phyloP scores from a whole-genome alignment of 2,329 filamentous ascomycete genomes.

The Juglanconis sp. region DNA sequence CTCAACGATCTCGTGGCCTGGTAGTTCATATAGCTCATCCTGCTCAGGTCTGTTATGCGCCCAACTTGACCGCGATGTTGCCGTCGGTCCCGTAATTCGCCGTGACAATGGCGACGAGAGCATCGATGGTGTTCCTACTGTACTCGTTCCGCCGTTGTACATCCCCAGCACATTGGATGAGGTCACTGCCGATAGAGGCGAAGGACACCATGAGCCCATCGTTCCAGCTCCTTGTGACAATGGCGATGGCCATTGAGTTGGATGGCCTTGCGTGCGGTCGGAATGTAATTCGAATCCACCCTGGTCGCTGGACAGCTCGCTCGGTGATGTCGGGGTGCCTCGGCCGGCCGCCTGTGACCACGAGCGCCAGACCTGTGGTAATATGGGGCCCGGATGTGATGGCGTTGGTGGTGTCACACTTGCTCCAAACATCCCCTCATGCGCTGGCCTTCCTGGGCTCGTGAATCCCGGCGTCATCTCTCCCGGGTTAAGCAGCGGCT shows the following conservation, averaged over 20 bases:
- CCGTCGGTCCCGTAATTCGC: neutral
- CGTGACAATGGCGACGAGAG: constrained; percentile 2
- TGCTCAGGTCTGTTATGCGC: constrained; percentile 3
- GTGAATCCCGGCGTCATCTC: neutral
- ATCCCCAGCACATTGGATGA: constrained; percentile 1
- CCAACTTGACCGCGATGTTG: constrained; percentile 1
- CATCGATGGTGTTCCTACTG: neutral
- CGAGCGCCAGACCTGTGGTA: constrained; percentile 2
- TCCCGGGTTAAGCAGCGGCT: constrained; percentile 4
- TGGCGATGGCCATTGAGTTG: constrained; percentile 8
- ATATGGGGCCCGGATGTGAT: neutral
- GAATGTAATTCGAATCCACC: neutral
- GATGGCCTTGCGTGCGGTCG: neutral
- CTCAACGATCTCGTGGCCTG: constrained; percentile 4
- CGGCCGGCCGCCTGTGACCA: neutral
- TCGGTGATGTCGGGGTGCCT: constrained; percentile 1
- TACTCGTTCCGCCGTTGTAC: neutral
- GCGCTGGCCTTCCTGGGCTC: neutral
- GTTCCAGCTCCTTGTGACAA: constrained; percentile 3
- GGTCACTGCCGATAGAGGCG: constrained; percentile 3
- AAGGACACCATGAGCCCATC: constrained; percentile 7
- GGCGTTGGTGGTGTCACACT: constrained; percentile 3
- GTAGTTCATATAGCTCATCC: constrained; percentile 8
- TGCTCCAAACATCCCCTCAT: constrained; percentile 1
- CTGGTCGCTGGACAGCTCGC: constrained; percentile 5